Evolutionary conservation across 306 rosid species (phyloP), one percentile per base, ranked within the genome.

Genomic region (Inga laurina): DNA sequence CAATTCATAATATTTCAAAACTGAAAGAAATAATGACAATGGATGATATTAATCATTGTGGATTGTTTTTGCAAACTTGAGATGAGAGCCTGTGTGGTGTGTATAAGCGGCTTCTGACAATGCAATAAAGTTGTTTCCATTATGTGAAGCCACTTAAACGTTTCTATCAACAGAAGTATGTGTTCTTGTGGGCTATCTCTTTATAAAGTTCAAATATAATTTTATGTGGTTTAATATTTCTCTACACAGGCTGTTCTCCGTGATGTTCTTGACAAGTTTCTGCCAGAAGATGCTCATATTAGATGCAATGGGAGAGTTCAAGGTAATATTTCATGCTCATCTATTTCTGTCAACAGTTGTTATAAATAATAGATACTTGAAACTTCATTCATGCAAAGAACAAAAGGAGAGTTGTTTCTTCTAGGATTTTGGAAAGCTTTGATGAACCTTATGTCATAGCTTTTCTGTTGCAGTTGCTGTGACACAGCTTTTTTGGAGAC

Each of bases 401-500:
- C 70, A 64, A 64, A 64, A 64, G 70, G 70, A 86, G 48, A 76
- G 76, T 37, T 71, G 57, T 76, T 39, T 44, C 57, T 72, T 44
- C 56, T 44, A 72, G 76, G 37, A 19, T 77, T 73, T 80, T 77
- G 77, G 49, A 3, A 65, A 18, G 75, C 73, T 49, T 21, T 70
- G 82, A 32, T 35, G 52, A 65, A 74, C 74, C 78, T 64, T 82
- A 72, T 54, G 69, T 27, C 67, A 32, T 77, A n/a, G 22, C 41
- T 22, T 45, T 89, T 83, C 79, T 87, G 48, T 61, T 66, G 61
- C 92, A 93, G 99, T 95, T 86, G 98, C 98, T 72, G 99, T 93
- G 67, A 95, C 98, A 10, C 97, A 95, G 89, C 90, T 93, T 84
- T 88, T 92, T 62, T 95, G 96, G 99, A 93, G 96, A 84, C 99